Evolutionary conservation across 306 rosid species (phyloP), one percentile per base, ranked within the genome.

Genomic region (Fragaria ananassa): DNA sequence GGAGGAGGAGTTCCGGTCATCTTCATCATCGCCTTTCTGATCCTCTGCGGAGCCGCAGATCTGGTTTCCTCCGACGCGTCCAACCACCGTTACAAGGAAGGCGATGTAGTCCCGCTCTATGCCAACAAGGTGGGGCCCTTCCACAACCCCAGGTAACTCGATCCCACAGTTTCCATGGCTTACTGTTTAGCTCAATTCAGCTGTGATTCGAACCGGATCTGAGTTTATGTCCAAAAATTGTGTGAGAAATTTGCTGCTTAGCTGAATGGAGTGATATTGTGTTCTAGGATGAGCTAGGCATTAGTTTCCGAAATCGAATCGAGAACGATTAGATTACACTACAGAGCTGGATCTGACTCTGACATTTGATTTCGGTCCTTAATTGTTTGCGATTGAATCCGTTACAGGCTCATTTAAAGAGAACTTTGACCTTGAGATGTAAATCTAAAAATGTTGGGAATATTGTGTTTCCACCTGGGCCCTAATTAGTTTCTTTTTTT

Each of bases 101-200:
- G 88, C 10, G 90, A 87, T 0, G 4, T 53, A 0, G 90, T 87
- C 71, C 90, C 88, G 60, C 79, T 87, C 74, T 84, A 87, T 64
- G 88, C 86, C 47, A 84, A 82, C 78, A 87, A 87, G 83, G 86
- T 87, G 23, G 90, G 90, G 2, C 90, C 90, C 3, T 87, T 84
- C 78, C 90, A 87, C 70, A 87, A 84, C 68, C 90, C 90, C 50
- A 87, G 90, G 90, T 84, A 63, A 50, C 31, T 58, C 41, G 47
- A 68, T 69, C 75, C 29, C 31, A 13, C 1, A 3, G 4, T 61
- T 7, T 29, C 67, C 39, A 1, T 29, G 31, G 31, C 31, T 29
- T 29, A 29, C 31, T 29, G 31, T 14, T 25, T n/a, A 60, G 60
- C 39, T 53, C 29, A 17, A 9, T 53, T 21, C 53, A 54, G 65